Evolutionary conservation across 805 yeast species (phyloP), one percentile per base, ranked within the genome.

Genomic region (Dipodascopsis tothii): DNA sequence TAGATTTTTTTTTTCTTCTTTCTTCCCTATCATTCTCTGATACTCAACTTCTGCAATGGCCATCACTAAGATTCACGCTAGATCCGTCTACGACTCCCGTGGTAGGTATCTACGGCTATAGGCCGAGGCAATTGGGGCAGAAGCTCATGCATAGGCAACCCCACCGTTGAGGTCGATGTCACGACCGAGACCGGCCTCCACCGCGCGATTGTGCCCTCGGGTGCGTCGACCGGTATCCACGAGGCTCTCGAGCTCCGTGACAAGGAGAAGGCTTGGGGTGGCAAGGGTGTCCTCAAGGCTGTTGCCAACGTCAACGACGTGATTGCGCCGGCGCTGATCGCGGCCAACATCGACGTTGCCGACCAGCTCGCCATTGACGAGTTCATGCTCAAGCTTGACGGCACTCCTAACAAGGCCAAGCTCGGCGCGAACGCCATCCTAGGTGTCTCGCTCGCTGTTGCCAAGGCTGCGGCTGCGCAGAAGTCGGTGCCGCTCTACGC

Each of bases 171-270:
- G 80, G 97, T 92, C 60, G 97, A 92, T 66, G 65, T 90, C 63
- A 74, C 82, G 78, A 90, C 98, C 65, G 90, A 76, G 55, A 79
- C 84, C 65, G 98, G 98, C 65, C 62, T 78, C 56, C 88, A 86
- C 94, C 84, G 96, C 73, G 79, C 97, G 59, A 88, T 90, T 66
- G 98, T 92, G 54, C 98, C 98, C 70, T 87, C 96, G 57, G 98
- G 98, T 75, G 98, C 98, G 58, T 90, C 97, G 65, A 92, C 98
- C 55, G 98, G 98, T 81, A 70, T 84, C 70, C 95, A 86, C 73
- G 98, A 92, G 78, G 98, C 98, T 61, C 74, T 88, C 60, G 98
- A 90, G 77, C 79, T 90, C 71, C 87, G 98, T 78, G 98, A 90
- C 68, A 92, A 85, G 62, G 98, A 92, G 79, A 84, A 86, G 74